These are phyloP conservation scores for Neospermospora avenae DNA, from an alignment of 2,329 filamentous ascomycete species.

Conservation along the genomic window DNA sequence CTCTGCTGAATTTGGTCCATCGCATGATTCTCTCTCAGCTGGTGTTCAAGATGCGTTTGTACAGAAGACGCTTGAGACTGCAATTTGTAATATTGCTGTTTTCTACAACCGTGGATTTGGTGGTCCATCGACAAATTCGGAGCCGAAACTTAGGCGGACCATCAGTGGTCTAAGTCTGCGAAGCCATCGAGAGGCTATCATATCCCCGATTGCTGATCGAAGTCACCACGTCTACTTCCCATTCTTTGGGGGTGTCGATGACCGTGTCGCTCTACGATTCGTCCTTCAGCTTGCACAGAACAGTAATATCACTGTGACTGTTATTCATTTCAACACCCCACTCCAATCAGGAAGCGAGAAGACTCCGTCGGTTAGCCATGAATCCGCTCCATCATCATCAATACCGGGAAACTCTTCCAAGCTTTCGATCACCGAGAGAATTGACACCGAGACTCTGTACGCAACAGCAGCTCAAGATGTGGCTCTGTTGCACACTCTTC, in stretches of 20 bases:
- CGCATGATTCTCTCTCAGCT: conserved; percentile 56
- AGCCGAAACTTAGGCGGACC: conserved; percentile 41
- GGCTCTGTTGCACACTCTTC: conserved; percentile 54
- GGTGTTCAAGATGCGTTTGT: conserved; percentile 71
- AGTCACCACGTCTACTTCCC: conserved; percentile 83
- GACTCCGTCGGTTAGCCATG: conserved; percentile 15
- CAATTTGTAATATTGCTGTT: conserved; percentile 68
- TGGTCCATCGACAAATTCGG: conserved; percentile 42
- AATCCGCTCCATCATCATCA: background rate
- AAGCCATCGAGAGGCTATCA: conserved; percentile 51
- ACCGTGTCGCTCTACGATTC: conserved; percentile 73
- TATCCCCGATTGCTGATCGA: conserved; percentile 59
- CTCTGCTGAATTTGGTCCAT: conserved; percentile 57
- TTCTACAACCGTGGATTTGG: conserved; percentile 73
- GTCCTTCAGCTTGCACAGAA: conserved; percentile 83
- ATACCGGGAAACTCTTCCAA: conserved; percentile 12
- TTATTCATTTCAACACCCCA: conserved; percentile 55
- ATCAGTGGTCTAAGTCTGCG: conserved; percentile 57
- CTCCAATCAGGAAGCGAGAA: conserved; percentile 22
- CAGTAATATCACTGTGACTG: conserved; percentile 71
- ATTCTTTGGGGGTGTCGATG: conserved; percentile 82
- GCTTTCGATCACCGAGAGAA: conserved; percentile 21
- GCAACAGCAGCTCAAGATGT: conserved; percentile 33
- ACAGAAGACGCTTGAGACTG: conserved; percentile 58
- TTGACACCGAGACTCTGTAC: conserved; percentile 26